A percentile compares a stretch with the other conserved stretches of the same genome.
Conservation (phyloP, 164 flowering plant species). For the Litsea cubeba region DNA sequence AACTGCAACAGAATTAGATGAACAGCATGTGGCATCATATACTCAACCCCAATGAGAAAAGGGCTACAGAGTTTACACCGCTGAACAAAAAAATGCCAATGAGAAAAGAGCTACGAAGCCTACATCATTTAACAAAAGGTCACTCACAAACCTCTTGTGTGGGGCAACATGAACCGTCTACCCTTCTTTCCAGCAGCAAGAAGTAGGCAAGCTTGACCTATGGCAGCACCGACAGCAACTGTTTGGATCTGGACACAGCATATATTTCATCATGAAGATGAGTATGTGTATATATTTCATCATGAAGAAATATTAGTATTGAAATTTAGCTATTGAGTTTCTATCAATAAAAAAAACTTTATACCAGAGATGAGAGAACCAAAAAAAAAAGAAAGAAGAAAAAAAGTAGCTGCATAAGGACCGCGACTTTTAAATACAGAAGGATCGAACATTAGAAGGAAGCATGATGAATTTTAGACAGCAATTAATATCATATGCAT, state of each 20-base stretch:
- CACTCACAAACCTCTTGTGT: constrained; percentile 59
- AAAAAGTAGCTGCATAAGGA: too few relatives aligned
- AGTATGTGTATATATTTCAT: background rate
- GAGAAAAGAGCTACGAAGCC: background rate
- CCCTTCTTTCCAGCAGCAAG: constrained; percentile 97
- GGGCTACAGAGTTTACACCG: too few relatives aligned
- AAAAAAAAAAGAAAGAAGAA: too few relatives aligned
- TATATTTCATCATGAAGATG: background rate
- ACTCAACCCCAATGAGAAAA: background rate
- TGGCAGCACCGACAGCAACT: constrained; percentile 74
- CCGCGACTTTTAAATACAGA: too few relatives aligned
- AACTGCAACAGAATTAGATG: constrained; percentile 44
- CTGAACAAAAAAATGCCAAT: too few relatives aligned
- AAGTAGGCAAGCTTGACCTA: constrained; percentile 85
- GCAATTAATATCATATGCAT: too few relatives aligned
- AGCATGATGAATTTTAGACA: too few relatives aligned
- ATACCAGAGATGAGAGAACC: too few relatives aligned
- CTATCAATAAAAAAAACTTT: too few relatives aligned
- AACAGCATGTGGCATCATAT: constrained; percentile 3
- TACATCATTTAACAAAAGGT: background rate
- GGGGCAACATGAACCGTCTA: constrained; percentile 76
- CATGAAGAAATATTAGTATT: too few relatives aligned
- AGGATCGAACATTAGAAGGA: too few relatives aligned
- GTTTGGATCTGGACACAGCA: constrained; percentile 64
- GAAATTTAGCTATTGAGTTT: too few relatives aligned